These are phyloP conservation scores for Phlebiopsis gigantea DNA, from an alignment of 768 basidiomycete species.

Conservation along the genomic window DNA sequence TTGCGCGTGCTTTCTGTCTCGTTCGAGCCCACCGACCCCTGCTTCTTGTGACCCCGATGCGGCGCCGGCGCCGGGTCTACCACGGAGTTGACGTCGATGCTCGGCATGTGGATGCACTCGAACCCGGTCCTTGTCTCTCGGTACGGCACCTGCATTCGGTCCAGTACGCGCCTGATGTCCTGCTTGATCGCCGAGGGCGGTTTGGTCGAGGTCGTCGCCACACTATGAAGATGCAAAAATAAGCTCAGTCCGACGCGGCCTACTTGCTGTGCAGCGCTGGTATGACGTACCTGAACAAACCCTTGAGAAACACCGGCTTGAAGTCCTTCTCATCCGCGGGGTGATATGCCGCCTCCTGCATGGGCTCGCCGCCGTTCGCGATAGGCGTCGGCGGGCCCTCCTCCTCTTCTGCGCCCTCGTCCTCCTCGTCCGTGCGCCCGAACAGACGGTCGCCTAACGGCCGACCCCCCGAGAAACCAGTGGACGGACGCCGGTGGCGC, in stretches of 20 bases:
- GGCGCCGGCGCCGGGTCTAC: conserved; percentile 33
- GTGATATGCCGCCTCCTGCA: conserved; percentile 34
- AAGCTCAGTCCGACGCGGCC: conserved; percentile 6
- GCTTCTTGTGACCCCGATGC: conserved; percentile 34
- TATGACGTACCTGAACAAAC: conserved; percentile 78
- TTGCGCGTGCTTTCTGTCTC: conserved; percentile 46
- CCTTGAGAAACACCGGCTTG: conserved; percentile 95
- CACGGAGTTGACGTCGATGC: conserved; percentile 84
- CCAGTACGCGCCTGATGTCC: conserved; percentile 83
- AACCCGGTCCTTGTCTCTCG: conserved; percentile 87
- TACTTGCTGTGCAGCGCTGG: no score
- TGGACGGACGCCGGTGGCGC: conserved; percentile 66
- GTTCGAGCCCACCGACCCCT: conserved; percentile 44
- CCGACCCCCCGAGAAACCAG: conserved; percentile 44
- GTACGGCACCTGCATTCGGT: conserved; percentile 94
- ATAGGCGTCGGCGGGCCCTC: conserved; percentile 35
- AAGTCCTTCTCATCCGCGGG: conserved; percentile 64
- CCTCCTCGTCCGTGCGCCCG: conserved; percentile 42
- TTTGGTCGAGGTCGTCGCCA: conserved; percentile 94
- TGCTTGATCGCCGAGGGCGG: conserved; percentile 70
- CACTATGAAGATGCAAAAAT: conserved; percentile 39
- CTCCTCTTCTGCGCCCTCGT: conserved; percentile 29
- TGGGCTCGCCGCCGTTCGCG: conserved; percentile 18
- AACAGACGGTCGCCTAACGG: conserved; percentile 42
- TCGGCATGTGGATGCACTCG: conserved; percentile 93